phyloP scores from a whole-genome alignment of 108 stramenopile species.

The Cylindrotheca closterium region DNA sequence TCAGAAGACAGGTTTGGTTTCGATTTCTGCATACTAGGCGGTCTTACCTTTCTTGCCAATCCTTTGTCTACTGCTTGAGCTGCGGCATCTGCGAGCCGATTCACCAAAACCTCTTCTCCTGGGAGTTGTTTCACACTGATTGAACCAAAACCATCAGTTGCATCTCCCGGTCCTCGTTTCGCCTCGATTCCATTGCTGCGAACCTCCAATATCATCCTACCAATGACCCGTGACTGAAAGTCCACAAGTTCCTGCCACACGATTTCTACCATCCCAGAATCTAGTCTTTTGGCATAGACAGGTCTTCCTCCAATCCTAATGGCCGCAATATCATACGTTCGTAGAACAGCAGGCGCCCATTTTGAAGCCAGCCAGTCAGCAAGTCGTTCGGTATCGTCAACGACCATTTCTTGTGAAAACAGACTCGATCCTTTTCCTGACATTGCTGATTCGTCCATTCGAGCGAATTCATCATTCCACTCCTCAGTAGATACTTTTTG shows the following conservation, averaged over 20 bases:
- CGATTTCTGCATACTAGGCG: too few relatives aligned
- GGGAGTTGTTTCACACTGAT: constrained; percentile 56
- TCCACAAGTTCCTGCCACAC: constrained; percentile 78
- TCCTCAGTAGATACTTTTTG: constrained; percentile 44
- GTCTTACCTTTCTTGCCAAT: constrained; percentile 66
- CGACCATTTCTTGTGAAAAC: constrained; percentile 62
- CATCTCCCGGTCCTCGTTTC: constrained; percentile 62
- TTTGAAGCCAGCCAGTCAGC: constrained; percentile 83
- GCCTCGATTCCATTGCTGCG: constrained; percentile 51
- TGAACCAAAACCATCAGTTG: constrained; percentile 57
- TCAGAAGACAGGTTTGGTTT: too few relatives aligned
- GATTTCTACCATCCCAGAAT: constrained; percentile 57
- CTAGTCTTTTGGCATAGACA: constrained; percentile 49
- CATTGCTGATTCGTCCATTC: constrained; percentile 34
- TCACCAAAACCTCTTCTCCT: constrained; percentile 76
- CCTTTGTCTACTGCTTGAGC: constrained; percentile 85
- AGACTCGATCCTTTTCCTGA: constrained; percentile 40
- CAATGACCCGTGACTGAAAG: constrained; percentile 61
- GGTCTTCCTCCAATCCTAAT: constrained; percentile 75
- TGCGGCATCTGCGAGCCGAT: constrained; percentile 70
- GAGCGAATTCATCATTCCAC: constrained; percentile 68
- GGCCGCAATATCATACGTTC: constrained; percentile 81
- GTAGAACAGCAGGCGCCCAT: constrained; percentile 81
- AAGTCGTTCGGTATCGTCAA: constrained; percentile 59
- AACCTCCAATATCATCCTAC: constrained; percentile 65